phyloP scores from a whole-genome alignment of 225 moss, liverwort and hornwort species.

The Asterella californica region DNA sequence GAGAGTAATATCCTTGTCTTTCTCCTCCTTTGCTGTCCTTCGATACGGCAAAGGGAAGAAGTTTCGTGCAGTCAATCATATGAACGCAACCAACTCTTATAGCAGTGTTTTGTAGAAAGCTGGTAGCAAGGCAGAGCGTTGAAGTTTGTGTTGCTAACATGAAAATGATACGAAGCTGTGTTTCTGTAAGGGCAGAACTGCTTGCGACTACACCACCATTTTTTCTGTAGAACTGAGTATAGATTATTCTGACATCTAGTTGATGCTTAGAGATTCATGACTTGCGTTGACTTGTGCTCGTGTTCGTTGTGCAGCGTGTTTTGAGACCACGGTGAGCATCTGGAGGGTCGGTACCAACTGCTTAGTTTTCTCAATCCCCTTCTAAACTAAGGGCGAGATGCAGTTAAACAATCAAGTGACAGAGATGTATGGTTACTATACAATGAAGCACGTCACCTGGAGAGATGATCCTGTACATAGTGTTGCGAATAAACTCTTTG shows the following conservation, averaged over 20 bases:
- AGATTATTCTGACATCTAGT: too few species aligned
- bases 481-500: too few species aligned
- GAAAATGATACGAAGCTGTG: not conserved
- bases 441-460: too few species aligned
- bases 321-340: constrained; percentile 3
- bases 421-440: too few species aligned
- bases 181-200: not conserved
- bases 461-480: too few species aligned
- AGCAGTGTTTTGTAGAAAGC: not conserved
- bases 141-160: not conserved
- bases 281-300: not conserved
- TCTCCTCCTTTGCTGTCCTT: not conserved
- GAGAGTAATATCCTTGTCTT: not conserved
- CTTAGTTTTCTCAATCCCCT: too few species aligned
- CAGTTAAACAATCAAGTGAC: too few species aligned
- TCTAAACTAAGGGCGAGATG: too few species aligned
- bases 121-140: not conserved
- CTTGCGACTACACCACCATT: too few species aligned
- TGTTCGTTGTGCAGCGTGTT: not conserved
- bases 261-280: not conserved
- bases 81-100: not conserved
- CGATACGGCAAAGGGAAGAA: not conserved
- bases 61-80: not conserved
- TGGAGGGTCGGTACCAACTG: too few species aligned
- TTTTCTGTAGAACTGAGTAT: too few species aligned